Base-by-base conservation (phyloP, 176 grass and related monocot species). In the Melocanna baccifera region DNA sequence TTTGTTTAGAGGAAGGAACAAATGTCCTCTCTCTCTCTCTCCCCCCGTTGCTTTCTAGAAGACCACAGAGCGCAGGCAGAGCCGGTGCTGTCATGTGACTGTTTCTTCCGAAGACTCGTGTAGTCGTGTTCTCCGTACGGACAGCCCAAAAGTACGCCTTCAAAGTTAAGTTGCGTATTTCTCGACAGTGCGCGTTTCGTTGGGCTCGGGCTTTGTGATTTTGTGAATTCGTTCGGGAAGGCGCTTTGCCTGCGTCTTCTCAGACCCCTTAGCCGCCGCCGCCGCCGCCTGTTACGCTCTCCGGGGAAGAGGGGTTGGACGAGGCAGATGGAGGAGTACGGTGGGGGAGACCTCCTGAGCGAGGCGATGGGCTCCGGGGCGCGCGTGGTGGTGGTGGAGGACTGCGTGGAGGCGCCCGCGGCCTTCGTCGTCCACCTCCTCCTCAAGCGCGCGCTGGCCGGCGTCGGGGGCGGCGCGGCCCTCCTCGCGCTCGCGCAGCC, bases 371-470 rank as follows among this genome's bases (percentile, higher is more conserved):
- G 88, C 32, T 75, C 78, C 30, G 88, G 75, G 3, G 57, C 78
- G 74, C 82, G 87, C 11, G 83, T 92, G n/a, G 85, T 89, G 74
- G 70, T 94, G 70, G 85, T 94, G 58, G 84, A 81, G 85, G 93
- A 95, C 71, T 84, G 93, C 83, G 93, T 95, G 48, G 90, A 92
- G 75, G 86, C 88, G 10, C 86, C 85, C 18, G 90, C 79, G 20
- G 85, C 88, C 52, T 92, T 95, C 86, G 65, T 92, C 57, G 88
- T 94, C 65, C 88, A 95, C 71, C 90, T 83, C 76, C 71, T 95
- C 66, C 77, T 95, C 63, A 95, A 90, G 86, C 82, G 81, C 16
- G 80, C 84, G 41, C 76, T 87, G 64, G 36, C 36, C 34, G 57
- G 20, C 2, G 37, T 14, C 36, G 53, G 10, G 0, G 73, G 83